Percentiles rank a stretch among this genome's conserved stretches.
Conservation (phyloP, 2,329 filamentous ascomycete species). For the Camillea tinctor region DNA sequence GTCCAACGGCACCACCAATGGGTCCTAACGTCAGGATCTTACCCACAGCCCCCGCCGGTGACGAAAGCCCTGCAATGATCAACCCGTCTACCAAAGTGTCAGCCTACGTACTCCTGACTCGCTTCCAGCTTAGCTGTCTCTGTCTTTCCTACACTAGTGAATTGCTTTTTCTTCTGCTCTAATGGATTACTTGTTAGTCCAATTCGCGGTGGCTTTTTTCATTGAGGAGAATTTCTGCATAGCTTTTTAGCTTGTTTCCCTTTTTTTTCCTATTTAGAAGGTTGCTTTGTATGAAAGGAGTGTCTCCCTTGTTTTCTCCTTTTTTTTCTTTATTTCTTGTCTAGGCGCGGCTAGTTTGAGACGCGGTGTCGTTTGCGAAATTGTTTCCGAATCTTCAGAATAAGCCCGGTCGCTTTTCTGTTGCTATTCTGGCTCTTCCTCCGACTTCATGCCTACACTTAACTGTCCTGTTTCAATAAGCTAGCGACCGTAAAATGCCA, state of each 20-base stretch:
- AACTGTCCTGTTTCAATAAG: constrained; percentile 9
- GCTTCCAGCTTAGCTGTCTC: background rate
- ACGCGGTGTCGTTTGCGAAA: constrained; percentile 10
- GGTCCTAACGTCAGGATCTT: background rate
- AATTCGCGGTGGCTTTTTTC: constrained; percentile 2
- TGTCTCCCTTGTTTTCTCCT: constrained; percentile 1
- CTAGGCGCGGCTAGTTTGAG: constrained; percentile 1
- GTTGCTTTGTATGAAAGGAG: constrained; percentile 16
- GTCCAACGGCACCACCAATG: background rate
- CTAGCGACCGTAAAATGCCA: constrained; percentile 13
- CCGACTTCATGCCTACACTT: constrained; percentile 9
- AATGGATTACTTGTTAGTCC: constrained; percentile 1
- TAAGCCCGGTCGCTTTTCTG: constrained; percentile 2
- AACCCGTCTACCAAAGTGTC: background rate
- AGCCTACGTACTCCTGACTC: background rate
- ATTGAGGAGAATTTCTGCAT: background rate
- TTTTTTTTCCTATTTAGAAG: constrained; percentile 4
- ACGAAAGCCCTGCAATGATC: background rate
- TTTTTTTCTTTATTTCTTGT: constrained; percentile 2
- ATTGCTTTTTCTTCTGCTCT: background rate
- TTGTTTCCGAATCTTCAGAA: background rate
- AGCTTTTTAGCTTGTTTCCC: background rate
- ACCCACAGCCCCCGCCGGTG: background rate
- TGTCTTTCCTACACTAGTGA: too few species aligned
- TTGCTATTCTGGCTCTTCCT: constrained; percentile 5